Conservation (phyloP, 768 basidiomycete genomes). For the Melanogaster broomeanus region DNA sequence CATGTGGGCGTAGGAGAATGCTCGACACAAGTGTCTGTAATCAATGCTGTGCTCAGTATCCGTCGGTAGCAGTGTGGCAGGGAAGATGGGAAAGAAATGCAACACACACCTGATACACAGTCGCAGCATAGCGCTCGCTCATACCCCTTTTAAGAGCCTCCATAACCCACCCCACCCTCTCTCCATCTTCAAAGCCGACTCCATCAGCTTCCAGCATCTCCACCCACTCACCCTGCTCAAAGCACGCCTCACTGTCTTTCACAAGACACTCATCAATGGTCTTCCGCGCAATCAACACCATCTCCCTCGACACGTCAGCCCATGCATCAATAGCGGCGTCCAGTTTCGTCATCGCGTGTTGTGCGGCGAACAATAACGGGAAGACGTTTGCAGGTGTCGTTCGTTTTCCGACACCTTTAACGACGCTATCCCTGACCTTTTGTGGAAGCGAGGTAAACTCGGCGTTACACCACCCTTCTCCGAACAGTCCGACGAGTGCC, state of each 20-base stretch:
- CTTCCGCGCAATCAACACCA: conserved; percentile 65
- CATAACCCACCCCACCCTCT: conserved; percentile 79
- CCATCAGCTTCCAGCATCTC: conserved; percentile 76
- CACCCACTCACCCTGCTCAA: conserved; percentile 69
- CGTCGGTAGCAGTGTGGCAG: too few species aligned
- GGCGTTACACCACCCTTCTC: conserved; percentile 83
- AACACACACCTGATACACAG: conserved; percentile 71
- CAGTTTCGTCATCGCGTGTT: conserved; percentile 59
- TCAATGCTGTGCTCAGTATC: too few species aligned
- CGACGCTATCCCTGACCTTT: conserved; percentile 63
- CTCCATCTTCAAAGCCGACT: conserved; percentile 72
- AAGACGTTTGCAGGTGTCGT: conserved; percentile 71
- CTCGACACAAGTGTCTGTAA: conserved; percentile 70
- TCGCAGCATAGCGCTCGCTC: conserved; percentile 61
- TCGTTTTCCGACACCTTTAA: conserved; percentile 73
- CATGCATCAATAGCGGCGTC: conserved; percentile 56
- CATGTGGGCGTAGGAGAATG: conserved; percentile 69
- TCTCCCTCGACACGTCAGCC: conserved; percentile 46
- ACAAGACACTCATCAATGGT: conserved; percentile 63
- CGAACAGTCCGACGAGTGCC: conserved; percentile 81
- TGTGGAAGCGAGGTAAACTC: conserved; percentile 76
- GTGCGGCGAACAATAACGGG: conserved; percentile 64
- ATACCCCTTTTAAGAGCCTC: conserved; percentile 62
- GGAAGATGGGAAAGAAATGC: background rate
- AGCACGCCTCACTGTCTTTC: conserved; percentile 60